Evolutionary conservation across 306 rosid species (phyloP).

Genomic region (Benincasa hispida): DNA sequence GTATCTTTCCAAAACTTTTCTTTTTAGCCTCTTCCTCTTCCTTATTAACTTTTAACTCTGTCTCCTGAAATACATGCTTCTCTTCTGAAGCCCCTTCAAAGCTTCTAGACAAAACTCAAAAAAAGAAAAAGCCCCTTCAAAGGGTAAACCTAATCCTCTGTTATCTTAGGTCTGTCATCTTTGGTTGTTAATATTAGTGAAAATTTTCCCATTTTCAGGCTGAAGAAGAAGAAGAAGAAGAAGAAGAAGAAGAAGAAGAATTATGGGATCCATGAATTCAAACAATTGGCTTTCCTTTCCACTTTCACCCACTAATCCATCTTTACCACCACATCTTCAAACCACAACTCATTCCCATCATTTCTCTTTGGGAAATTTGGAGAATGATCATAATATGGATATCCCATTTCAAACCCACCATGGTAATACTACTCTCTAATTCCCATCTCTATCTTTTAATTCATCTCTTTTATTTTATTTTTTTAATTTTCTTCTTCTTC

Average conservation of each 20-base stretch:
- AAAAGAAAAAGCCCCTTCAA: constrained; percentile 14
- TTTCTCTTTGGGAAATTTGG: constrained; percentile 63
- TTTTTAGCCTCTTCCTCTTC: constrained; percentile 28
- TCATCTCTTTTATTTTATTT: no score
- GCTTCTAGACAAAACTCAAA: background rate
- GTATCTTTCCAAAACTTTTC: constrained; percentile 21
- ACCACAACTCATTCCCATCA: constrained; percentile 55
- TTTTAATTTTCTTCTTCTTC: no score
- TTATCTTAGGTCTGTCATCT: no score
- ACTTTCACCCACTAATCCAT: constrained; percentile 70
- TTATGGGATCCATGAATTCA: constrained; percentile 58
- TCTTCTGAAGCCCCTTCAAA: background rate
- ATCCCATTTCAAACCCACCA: constrained; percentile 65
- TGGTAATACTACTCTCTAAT: constrained; percentile 17
- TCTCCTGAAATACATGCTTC: constrained; percentile 13
- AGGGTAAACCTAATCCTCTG: constrained; percentile 7
- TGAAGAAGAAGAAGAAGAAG: background rate
- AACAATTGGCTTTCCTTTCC: constrained; percentile 99
- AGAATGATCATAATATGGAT: constrained; percentile 49
- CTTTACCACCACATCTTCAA: constrained; percentile 60
- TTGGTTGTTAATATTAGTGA: no score
- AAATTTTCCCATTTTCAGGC: constrained; percentile 21
- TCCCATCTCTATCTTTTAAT: no score
- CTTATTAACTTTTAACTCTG: constrained; percentile 12
- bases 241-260: background rate